Evolutionary conservation across 768 basidiomycete species (phyloP).

Genomic region (Leucocoprinus sp.): DNA sequence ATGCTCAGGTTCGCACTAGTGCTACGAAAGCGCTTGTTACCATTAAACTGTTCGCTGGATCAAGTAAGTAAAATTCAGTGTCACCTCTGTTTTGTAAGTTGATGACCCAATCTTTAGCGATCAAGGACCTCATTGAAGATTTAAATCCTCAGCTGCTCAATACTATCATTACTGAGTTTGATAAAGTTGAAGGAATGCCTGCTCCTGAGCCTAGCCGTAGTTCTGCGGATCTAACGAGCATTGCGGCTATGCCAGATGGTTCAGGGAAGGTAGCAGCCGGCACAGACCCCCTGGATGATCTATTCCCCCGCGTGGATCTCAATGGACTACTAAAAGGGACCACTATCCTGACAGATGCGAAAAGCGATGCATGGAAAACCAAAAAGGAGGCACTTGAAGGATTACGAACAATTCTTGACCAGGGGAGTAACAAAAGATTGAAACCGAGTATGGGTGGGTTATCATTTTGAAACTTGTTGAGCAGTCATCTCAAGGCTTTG

Average conservation of each 20-base stretch:
- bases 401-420: slow-evolving; percentile 77
- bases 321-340: slow-evolving; percentile 81
- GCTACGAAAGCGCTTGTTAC: slow-evolving; percentile 92
- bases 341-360: slow-evolving; percentile 71
- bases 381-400: slow-evolving; percentile 92
- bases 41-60: slow-evolving; percentile 83
- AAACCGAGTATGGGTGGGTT: slow-evolving; percentile 79
- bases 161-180: slow-evolving; percentile 89
- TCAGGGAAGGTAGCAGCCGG: slow-evolving; percentile 31
- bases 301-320: slow-evolving; percentile 93
- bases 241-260: slow-evolving; percentile 34
- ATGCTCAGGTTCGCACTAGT: slow-evolving; percentile 86
- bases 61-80: slow-evolving; percentile 43
- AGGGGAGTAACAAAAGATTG: slow-evolving; percentile 85
- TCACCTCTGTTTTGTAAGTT: not conserved
- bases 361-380: slow-evolving; percentile 94
- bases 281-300: slow-evolving; percentile 79
- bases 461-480: not conserved
- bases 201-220: slow-evolving; percentile 73
- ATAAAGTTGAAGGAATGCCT: slow-evolving; percentile 74
- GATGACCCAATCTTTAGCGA: slow-evolving; percentile 40
- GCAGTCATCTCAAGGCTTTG: not conserved
- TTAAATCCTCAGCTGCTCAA: slow-evolving; percentile 87
- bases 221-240: slow-evolving; percentile 64
- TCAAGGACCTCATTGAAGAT: slow-evolving; percentile 90